A percentile compares a stretch with the other conserved stretches of the same genome.
phyloP scores from a whole-genome alignment of 2,329 filamentous ascomycete genomes.

The Furcasterigmium furcatum region DNA sequence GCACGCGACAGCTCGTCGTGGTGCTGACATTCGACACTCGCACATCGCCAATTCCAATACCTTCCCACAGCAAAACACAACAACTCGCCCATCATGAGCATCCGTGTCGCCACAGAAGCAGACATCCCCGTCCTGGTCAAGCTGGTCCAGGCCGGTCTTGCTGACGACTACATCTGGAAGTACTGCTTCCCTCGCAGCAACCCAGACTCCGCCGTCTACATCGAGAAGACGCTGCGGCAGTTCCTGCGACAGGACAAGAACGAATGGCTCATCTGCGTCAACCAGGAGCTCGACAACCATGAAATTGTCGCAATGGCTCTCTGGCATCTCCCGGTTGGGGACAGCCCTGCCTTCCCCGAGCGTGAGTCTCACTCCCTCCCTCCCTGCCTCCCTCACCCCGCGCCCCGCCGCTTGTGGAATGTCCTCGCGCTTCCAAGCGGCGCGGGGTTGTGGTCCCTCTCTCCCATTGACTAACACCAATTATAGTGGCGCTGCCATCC shows the following conservation, averaged over 20 bases:
- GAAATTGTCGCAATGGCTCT: not conserved
- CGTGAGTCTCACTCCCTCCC: too few relatives aligned
- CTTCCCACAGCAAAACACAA: not conserved
- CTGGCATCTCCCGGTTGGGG: not conserved
- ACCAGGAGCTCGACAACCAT: not conserved
- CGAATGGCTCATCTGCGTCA: not conserved
- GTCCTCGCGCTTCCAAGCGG: too few relatives aligned
- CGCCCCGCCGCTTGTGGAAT: too few relatives aligned
- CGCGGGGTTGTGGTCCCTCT: too few relatives aligned
- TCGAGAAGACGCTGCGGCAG: not conserved
- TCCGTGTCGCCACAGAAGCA: not conserved
- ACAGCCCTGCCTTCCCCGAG: not conserved
- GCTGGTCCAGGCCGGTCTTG: not conserved
- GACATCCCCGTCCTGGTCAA: not conserved
- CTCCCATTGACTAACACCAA: too few relatives aligned
- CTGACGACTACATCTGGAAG: not conserved
- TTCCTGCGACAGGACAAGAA: not conserved
- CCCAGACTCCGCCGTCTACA: not conserved
- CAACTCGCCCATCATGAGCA: not conserved
- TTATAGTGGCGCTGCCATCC: not conserved
- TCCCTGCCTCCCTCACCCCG: too few relatives aligned
- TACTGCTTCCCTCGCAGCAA: not conserved
- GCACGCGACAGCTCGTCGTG: too few relatives aligned
- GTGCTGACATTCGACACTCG: too few relatives aligned
- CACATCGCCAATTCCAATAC: not conserved